phyloP scores from a whole-genome alignment of 2,329 filamentous ascomycete species.

The Exophiala calicioides region DNA sequence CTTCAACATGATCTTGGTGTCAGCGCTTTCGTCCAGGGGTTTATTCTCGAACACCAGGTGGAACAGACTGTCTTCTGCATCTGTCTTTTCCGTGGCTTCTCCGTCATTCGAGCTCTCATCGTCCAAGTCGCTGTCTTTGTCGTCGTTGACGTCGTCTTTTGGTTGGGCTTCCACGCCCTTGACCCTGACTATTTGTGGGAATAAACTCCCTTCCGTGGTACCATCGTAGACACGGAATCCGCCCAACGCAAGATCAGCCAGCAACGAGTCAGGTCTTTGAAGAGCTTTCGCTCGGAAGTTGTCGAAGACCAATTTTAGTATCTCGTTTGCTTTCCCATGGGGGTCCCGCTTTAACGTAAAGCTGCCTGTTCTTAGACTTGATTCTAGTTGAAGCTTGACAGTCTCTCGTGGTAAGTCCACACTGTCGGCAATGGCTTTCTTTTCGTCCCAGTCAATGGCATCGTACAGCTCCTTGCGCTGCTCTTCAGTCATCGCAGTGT shows the following conservation, averaged over 20 bases:
- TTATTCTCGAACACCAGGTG: constrained; percentile 91
- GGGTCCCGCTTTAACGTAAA: constrained; percentile 89
- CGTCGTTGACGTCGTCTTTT: constrained; percentile 51
- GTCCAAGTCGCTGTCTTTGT: constrained; percentile 42
- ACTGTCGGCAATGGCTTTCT: constrained; percentile 80
- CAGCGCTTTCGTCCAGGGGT: constrained; percentile 86
- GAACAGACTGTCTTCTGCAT: constrained; percentile 79
- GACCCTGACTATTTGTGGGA: constrained; percentile 91
- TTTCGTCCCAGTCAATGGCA: constrained; percentile 98
- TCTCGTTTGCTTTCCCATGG: constrained; percentile 73
- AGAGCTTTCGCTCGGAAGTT: constrained; percentile 88
- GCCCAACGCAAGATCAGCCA: constrained; percentile 85
- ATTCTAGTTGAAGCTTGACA: constrained; percentile 88
- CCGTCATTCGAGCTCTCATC: constrained; percentile 34
- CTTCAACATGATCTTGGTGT: constrained; percentile 86
- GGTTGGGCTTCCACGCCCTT: constrained; percentile 73
- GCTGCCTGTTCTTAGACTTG: constrained; percentile 90
- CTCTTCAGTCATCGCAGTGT: constrained; percentile 88
- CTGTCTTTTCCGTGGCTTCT: constrained; percentile 39
- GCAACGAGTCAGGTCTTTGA: constrained; percentile 85
- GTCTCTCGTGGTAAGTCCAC: constrained; percentile 89
- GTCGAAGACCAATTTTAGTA: constrained; percentile 91
- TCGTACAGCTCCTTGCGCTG: constrained; percentile 96
- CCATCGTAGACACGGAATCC: constrained; percentile 94
- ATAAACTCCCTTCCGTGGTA: constrained; percentile 86